Evolutionary conservation across 2,329 filamentous ascomycete genomes (phyloP), one percentile per base, ranked within the genome.

Genomic region (Colletotrichum higginsianum): DNA sequence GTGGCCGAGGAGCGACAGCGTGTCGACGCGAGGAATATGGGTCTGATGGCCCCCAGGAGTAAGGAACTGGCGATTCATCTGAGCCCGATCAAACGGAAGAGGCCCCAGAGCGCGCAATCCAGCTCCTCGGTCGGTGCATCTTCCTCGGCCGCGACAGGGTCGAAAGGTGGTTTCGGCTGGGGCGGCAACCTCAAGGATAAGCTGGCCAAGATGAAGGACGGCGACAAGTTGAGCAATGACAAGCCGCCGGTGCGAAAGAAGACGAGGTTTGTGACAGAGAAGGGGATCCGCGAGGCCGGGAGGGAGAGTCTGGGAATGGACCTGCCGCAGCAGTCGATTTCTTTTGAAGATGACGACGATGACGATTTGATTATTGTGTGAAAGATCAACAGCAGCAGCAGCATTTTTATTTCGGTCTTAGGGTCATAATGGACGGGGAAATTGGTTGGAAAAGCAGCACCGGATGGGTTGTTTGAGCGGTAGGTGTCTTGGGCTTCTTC

Each of bases 181-280:
- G 90, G 90, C 52, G 82, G 84, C 11, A 82, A 80, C 44, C 79
- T 92, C 9, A 84, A 81, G 70, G 84, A 86, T 50, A 91, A 91
- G 80, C 82, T 92, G 35, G 80, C 86, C 4, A 84, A 86, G 73
- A 91, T 92, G 90, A 90, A 87, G 77, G 86, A 90, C 4, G 89
- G 89, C 2, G 88, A 90, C 79, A 87, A 83, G 74, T 53, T 74
- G 61, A 67, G 62, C 47, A 66, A 68, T 18, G 76, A 80, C 61
- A 79, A 72, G 74, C 86, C 78, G 77, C 89, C 89, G 0, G 86
- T 90, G 42, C 86, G 88, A 75, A 92, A 94, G 82, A 94, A 94
- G 86, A 95, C 93, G 62, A 86, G 93, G n/a, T 95, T 95, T 78
- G 88, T 95, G 50, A 94, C 93, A 35, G 90, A 91, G 52, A 93